Conservation (phyloP, 495 filamentous ascomycete species). For the Aspergillus mulundensis region DNA sequence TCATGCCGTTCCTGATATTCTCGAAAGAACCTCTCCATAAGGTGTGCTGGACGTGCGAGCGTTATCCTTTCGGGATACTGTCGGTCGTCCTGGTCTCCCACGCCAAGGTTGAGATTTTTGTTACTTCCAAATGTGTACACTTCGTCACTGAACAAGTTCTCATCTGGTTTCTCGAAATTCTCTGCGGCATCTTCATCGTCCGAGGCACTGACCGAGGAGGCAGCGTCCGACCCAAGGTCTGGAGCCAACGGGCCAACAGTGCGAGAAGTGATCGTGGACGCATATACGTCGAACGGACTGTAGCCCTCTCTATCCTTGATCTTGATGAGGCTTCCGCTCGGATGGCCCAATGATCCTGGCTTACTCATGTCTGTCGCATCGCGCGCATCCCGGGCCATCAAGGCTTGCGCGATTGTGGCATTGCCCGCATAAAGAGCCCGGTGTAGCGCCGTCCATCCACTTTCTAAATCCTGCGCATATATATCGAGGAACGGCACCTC, state of each 20-base stretch:
- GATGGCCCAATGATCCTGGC: constrained; percentile 43
- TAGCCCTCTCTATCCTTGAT: constrained; percentile 94
- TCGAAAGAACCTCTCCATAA: constrained; percentile 64
- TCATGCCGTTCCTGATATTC: constrained; percentile 49
- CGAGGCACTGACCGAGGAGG: constrained; percentile 33
- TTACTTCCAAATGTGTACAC: constrained; percentile 92
- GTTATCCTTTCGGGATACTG: constrained; percentile 83
- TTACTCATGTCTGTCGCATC: constrained; percentile 55
- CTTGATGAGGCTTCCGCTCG: constrained; percentile 69
- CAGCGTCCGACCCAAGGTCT: constrained; percentile 31
- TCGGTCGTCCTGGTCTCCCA: constrained; percentile 89
- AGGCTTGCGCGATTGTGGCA: constrained; percentile 72
- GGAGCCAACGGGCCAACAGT: constrained; percentile 12
- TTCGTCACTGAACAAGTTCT: constrained; percentile 67
- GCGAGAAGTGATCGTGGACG: constrained; percentile 67
- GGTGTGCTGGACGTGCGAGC: constrained; percentile 73
- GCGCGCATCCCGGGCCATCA: constrained; percentile 69
- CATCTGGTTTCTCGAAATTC: constrained; percentile 27
- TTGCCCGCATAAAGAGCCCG: constrained; percentile 92
- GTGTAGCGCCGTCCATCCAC: constrained; percentile 93
- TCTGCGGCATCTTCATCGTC: constrained; percentile 35
- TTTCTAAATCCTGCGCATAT: constrained; percentile 81
- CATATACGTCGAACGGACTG: constrained; percentile 89
- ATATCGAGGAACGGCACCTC: constrained; percentile 81
- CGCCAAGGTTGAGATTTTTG: constrained; percentile 86